Evolutionary conservation across 306 rosid genomes (phyloP), one percentile per base, ranked within the genome.

Genomic region (Argentina anserina): DNA sequence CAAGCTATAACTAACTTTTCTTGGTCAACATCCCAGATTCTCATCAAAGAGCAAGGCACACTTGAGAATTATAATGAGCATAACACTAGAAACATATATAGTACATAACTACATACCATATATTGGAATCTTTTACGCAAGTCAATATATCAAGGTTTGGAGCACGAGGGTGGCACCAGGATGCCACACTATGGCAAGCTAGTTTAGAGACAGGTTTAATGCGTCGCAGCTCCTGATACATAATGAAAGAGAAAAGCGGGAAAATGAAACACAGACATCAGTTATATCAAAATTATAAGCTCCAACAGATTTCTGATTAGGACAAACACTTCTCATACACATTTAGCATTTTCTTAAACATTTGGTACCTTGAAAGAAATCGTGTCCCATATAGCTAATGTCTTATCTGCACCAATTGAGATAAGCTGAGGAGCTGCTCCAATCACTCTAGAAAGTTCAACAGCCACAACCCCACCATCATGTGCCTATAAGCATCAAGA

Each of bases 91-190:
- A 33, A 43, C 42, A 63, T n/a, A n/a, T n/a, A n/a, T 18, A 49
- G 23, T 33, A 3, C 36, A 33, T 33, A 33, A 33, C 36, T 28
- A 8, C 79, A 76, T 83, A 91, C 96, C 96, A 91, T 81, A 91
- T 87, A 84, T 91, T 97, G 73, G 99, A 95, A 86, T 95, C 99
- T 82, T 95, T 95, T 72, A 91, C 97, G 45, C 99, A 95, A 45
- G 99, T 95, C 77, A 95, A 77, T 77, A 95, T 95, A 86, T 95
- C 97, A 73, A 95, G 99, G 85, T 90, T 95, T 73, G 99, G 99
- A 55, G 97, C 97, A 80, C 99, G 91, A 72, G 99, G 99, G 70
- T 95, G 99, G 74, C 97, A 87, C 99, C 99, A 95, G 70, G 99
- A 91, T 68, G 97, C 97, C 74, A 95, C 96, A 76, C 99, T 95